These are phyloP conservation scores for Aspergillus thermomutatus DNA, from an alignment of 2,329 filamentous ascomycete genomes.

Conservation along the genomic window DNA sequence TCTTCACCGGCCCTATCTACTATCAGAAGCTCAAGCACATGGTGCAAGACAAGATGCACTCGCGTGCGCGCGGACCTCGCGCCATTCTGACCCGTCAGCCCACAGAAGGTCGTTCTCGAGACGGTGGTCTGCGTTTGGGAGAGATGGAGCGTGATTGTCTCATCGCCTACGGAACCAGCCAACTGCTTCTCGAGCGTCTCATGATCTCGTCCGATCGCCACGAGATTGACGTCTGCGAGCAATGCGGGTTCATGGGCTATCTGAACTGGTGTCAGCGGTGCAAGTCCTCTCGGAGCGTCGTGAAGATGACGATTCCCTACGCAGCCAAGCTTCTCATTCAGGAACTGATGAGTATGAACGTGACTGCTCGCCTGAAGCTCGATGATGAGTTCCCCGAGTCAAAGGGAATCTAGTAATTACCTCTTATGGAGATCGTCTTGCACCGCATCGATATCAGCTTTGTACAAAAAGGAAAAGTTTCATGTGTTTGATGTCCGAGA, in stretches of 20 bases:
- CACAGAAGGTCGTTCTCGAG: conserved; percentile 88
- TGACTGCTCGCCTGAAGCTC: conserved; percentile 85
- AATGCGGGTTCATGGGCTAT: conserved; percentile 92
- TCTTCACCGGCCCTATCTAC: conserved; percentile 98
- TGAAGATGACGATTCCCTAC: conserved; percentile 95
- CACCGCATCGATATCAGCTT: not conserved
- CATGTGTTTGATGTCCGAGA: not conserved
- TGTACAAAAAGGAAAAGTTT: not conserved
- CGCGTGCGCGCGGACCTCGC: conserved; percentile 80
- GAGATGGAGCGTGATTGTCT: conserved; percentile 99
- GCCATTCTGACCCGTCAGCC: conserved; percentile 93
- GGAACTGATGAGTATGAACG: conserved; percentile 97
- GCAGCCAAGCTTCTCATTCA: conserved; percentile 94
- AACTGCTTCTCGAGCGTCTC: conserved; percentile 84
- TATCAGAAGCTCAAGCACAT: conserved; percentile 99
- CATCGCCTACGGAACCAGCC: conserved; percentile 92
- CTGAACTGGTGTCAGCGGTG: conserved; percentile 93
- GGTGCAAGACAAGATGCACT: conserved; percentile 99
- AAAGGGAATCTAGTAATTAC: conserved; percentile 29
- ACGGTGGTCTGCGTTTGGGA: conserved; percentile 87
- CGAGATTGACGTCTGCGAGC: conserved; percentile 88
- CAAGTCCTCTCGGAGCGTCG: conserved; percentile 76
- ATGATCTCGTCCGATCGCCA: conserved; percentile 94
- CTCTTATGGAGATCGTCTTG: not conserved
- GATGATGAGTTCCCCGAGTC: conserved; percentile 82